Conservation (phyloP, 2,329 filamentous ascomycete species). For the Aspergillus pseudoviridinutans region DNA sequence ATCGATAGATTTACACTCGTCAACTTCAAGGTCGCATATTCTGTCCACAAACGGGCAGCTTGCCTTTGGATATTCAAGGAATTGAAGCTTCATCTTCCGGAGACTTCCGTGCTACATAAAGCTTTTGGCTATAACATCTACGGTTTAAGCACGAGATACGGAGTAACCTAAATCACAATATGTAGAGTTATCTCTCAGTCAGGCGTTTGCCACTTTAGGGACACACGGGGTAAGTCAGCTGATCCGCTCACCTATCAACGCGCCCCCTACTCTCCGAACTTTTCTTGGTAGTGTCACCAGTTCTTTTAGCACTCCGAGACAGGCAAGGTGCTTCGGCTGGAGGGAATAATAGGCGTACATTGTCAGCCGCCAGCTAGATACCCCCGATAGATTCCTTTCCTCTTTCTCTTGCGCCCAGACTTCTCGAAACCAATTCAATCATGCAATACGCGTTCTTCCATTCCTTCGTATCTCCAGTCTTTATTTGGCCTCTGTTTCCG, state of each 20-base stretch:
- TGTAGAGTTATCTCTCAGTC: background rate
- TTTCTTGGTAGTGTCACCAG: background rate
- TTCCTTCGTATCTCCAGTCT: background rate
- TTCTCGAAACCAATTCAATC: background rate
- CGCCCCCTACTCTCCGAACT: too few relatives aligned
- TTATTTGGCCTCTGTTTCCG: too few relatives aligned
- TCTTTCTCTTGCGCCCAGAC: background rate
- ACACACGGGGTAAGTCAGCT: background rate
- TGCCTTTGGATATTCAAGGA: background rate
- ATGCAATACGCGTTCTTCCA: background rate
- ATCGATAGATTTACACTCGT: background rate
- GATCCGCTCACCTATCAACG: background rate
- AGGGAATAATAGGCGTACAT: background rate
- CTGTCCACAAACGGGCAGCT: background rate
- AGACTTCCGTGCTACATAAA: background rate
- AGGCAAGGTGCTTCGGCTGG: background rate
- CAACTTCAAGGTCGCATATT: background rate
- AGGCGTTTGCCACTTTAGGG: background rate
- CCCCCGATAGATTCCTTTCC: background rate
- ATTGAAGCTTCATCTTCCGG: background rate
- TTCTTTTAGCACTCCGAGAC: background rate
- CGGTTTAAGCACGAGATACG: background rate
- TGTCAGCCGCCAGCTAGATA: background rate
- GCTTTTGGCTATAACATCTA: background rate
- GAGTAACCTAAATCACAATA: too few relatives aligned